Percentiles rank a stretch among this genome's conserved stretches.
Evolutionary conservation across 139 green algal species (phyloP).

Genomic region (Chlamydomonas asymmetrica): DNA sequence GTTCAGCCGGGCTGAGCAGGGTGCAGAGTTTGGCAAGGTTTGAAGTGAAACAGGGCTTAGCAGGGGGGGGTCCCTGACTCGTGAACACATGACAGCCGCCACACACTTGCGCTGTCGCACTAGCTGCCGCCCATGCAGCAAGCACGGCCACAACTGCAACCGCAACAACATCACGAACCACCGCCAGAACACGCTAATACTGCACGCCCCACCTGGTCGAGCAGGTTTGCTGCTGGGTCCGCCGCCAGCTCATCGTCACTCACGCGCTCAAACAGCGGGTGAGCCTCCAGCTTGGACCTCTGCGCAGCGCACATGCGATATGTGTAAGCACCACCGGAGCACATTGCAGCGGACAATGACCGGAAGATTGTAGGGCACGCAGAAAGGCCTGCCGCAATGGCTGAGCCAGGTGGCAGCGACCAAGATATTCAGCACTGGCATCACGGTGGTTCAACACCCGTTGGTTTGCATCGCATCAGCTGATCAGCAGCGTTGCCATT

Average conservation of each 20-base stretch:
- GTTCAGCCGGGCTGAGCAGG: too few relatives aligned
- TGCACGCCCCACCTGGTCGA: slow-evolving; percentile 36
- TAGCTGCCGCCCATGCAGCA: background rate
- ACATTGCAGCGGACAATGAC: too few relatives aligned
- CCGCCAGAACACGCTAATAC: too few relatives aligned
- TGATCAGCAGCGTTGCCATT: background rate
- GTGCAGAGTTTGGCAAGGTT: too few relatives aligned
- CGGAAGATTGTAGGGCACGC: too few relatives aligned
- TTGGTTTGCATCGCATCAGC: background rate
- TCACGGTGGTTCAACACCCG: background rate
- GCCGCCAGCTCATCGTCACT: slow-evolving; percentile 80
- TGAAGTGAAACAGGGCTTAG: too few relatives aligned
- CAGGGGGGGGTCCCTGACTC: too few relatives aligned
- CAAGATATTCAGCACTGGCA: too few relatives aligned
- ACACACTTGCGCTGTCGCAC: background rate
- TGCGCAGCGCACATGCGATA: too few relatives aligned
- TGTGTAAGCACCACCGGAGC: too few relatives aligned
- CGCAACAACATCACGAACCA: background rate
- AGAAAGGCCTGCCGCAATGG: too few relatives aligned
- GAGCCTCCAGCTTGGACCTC: slow-evolving; percentile 72
- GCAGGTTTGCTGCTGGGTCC: slow-evolving; percentile 71
- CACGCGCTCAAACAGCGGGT: slow-evolving; percentile 87
- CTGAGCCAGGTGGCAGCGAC: too few relatives aligned
- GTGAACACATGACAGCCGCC: background rate
- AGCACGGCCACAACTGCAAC: background rate